Conservation (phyloP, 164 flowering plant species). For the Annona squamosa region DNA sequence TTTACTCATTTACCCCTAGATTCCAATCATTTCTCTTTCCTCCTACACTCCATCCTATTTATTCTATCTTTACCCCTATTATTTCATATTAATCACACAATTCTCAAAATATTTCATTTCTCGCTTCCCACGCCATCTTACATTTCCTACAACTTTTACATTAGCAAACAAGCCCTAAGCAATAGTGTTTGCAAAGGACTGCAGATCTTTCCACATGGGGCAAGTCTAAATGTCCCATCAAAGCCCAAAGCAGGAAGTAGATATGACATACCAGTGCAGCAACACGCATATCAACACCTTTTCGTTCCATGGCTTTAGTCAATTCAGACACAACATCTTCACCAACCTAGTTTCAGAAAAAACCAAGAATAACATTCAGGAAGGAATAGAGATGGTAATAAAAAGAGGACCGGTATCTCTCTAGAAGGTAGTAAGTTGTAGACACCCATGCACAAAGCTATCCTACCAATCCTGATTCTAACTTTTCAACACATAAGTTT, state of each 20-base stretch:
- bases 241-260: background rate
- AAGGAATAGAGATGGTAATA: background rate
- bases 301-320: constrained; percentile 61
- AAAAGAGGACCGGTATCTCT: background rate
- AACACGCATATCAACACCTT: constrained; percentile 72
- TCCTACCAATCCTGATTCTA: too few species aligned
- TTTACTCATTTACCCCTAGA: too few species aligned
- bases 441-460: too few species aligned
- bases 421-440: too few species aligned
- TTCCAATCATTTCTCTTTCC: too few species aligned
- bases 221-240: background rate
- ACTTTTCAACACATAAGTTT: too few species aligned
- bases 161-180: background rate
- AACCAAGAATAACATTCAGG: background rate
- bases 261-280: constrained; percentile 53
- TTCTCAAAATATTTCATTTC: too few species aligned
- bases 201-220: background rate
- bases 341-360: constrained; percentile 41
- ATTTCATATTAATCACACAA: too few species aligned
- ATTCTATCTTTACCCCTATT: too few species aligned
- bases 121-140: too few species aligned
- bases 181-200: background rate
- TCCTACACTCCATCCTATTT: too few species aligned
- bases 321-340: constrained; percentile 66
- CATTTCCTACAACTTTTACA: too few species aligned